Conservation (phyloP, 768 basidiomycete species). For the Phanerodontia chrysosporium region DNA sequence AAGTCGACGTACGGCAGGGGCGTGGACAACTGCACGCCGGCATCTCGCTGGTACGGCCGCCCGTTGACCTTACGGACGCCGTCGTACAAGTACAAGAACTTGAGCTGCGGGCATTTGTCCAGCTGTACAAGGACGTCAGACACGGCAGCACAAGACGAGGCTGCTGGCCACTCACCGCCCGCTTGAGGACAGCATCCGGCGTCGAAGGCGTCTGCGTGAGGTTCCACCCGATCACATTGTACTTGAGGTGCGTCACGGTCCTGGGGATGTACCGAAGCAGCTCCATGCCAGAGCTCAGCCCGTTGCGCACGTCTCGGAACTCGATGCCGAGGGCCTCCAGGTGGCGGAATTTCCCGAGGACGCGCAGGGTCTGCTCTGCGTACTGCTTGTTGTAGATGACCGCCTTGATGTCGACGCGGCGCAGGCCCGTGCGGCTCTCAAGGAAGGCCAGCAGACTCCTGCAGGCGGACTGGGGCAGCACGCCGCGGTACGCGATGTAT, state of each 20-base stretch:
- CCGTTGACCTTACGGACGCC: neutral
- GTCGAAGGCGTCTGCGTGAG: neutral
- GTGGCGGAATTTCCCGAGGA: neutral
- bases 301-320: neutral
- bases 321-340: constrained; percentile 6
- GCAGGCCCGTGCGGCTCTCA: neutral
- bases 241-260: constrained; percentile 6
- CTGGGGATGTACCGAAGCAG: constrained; percentile 1
- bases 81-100: constrained; percentile 3
- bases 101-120: neutral
- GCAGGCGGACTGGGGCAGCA: neutral
- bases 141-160: neutral
- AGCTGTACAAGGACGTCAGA: neutral
- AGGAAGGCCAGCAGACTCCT: neutral
- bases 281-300: neutral
- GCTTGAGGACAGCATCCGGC: neutral
- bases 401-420: constrained; percentile 3
- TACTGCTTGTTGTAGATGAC: neutral
- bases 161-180: neutral
- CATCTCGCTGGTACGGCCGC: neutral
- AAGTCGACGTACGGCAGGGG: neutral
- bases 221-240: neutral
- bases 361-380: neutral
- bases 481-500: neutral
- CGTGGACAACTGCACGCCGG: neutral